A percentile compares a stretch with the other conserved stretches of the same genome.
phyloP scores from a whole-genome alignment of 2,329 filamentous ascomycete species.

The Parastagonospora nodorum region DNA sequence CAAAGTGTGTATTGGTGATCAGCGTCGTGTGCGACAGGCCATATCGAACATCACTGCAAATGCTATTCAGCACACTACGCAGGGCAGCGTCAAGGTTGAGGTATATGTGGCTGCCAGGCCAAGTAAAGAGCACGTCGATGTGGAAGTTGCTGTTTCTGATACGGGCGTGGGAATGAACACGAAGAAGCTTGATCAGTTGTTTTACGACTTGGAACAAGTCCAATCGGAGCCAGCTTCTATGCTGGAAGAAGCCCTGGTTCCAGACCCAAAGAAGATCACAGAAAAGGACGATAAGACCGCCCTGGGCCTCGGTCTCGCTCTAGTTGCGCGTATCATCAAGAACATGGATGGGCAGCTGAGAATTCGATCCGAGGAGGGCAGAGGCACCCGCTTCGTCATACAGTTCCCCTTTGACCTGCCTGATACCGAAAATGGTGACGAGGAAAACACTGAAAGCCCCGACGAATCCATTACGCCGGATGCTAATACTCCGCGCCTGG shows the following conservation, averaged over 20 bases:
- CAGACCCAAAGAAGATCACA: constrained; percentile 37
- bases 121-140: constrained; percentile 58
- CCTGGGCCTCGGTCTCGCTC: constrained; percentile 80
- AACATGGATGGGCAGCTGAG: constrained; percentile 90
- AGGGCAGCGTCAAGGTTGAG: constrained; percentile 73
- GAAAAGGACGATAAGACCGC: constrained; percentile 52
- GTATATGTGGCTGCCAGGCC: constrained; percentile 59
- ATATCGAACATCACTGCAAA: constrained; percentile 85
- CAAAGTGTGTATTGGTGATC: constrained; percentile 74
- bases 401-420: constrained; percentile 76
- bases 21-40: constrained; percentile 77
- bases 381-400: constrained; percentile 81
- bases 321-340: constrained; percentile 83
- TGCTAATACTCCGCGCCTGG: constrained; percentile 8
- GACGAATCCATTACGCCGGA: constrained; percentile 30
- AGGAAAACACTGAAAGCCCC: constrained; percentile 8
- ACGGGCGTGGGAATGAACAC: constrained; percentile 70
- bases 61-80: constrained; percentile 75
- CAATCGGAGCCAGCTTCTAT: constrained; percentile 34
- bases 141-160: constrained; percentile 79
- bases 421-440: constrained; percentile 31
- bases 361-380: constrained; percentile 80
- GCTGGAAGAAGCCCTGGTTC: constrained; percentile 39
- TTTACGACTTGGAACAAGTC: constrained; percentile 70
- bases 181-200: constrained; percentile 63